A percentile compares a stretch with the other conserved stretches of the same genome.
Evolutionary conservation across 2,329 filamentous ascomycete species (phyloP).

Genomic region (Scytalidium sp.): DNA sequence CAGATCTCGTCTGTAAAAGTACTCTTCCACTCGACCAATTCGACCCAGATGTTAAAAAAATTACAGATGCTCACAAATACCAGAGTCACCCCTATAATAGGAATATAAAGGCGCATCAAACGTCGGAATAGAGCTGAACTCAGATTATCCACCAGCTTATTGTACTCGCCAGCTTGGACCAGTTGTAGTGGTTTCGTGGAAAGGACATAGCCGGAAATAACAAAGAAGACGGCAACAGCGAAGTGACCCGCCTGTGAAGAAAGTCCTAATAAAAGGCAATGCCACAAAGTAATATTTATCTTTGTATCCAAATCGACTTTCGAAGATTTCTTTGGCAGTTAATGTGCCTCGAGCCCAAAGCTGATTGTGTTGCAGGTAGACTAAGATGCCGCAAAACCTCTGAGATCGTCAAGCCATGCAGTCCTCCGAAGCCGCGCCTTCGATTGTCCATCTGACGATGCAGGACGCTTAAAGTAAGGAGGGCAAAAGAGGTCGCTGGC

Average conservation of each 20-base stretch:
- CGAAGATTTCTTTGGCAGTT: constrained; percentile 12
- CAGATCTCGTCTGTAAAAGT: constrained; percentile 21
- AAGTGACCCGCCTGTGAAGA: constrained; percentile 62
- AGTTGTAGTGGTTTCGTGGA: constrained; percentile 39
- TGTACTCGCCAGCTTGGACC: constrained; percentile 33
- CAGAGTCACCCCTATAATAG: constrained; percentile 40
- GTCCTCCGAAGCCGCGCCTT: constrained; percentile 20
- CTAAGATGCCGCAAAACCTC: constrained; percentile 45
- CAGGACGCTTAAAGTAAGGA: constrained; percentile 1
- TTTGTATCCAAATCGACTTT: constrained; percentile 28
- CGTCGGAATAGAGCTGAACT: constrained; percentile 45
- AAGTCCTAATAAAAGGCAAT: constrained; percentile 55
- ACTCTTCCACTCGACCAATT: constrained; percentile 11
- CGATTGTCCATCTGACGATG: too few species aligned
- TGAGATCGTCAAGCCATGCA: constrained; percentile 45
- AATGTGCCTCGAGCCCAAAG: constrained; percentile 27
- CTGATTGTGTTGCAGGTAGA: constrained; percentile 43
- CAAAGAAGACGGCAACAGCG: constrained; percentile 52
- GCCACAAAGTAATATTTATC: constrained; percentile 32
- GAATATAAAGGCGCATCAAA: constrained; percentile 42
- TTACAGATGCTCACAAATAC: constrained; percentile 25
- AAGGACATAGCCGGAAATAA: constrained; percentile 47
- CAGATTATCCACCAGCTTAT: constrained; percentile 35
- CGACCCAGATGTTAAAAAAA: constrained; percentile 22
- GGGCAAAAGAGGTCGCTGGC: constrained; percentile 2